Evolutionary conservation across 352 stramenopile species (phyloP).

Genomic region (Phytophthora syringae): DNA sequence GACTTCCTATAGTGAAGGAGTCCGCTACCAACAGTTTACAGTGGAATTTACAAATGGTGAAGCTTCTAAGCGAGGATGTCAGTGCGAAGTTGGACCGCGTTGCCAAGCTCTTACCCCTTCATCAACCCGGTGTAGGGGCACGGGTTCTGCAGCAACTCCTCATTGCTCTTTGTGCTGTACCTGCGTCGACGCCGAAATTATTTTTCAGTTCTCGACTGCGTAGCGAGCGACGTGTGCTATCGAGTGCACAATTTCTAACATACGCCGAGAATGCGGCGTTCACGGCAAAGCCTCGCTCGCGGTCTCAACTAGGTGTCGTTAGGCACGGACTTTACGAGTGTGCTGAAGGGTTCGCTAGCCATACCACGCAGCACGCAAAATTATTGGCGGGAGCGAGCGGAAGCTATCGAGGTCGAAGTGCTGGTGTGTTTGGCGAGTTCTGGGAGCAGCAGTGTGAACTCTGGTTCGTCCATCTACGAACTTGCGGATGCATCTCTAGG

Average conservation of each 20-base stretch:
- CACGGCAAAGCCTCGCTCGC: conserved; percentile 51
- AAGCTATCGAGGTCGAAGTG: conserved; percentile 37
- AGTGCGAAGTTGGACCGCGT: conserved; percentile 33
- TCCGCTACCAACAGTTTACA: conserved; percentile 4
- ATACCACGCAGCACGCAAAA: conserved; percentile 14
- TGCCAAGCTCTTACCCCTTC: conserved; percentile 26
- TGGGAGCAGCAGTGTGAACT: conserved; percentile 1
- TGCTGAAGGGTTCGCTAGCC: conserved; percentile 47
- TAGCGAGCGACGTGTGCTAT: conserved; percentile 27
- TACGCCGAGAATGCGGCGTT: conserved; percentile 49
- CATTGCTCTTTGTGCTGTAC: conserved; percentile 33
- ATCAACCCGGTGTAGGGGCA: conserved; percentile 31
- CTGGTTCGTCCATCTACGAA: conserved; percentile 22
- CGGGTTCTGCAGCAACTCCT: conserved; percentile 51
- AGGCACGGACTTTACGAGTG: conserved; percentile 57
- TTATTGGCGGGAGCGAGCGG: conserved; percentile 27
- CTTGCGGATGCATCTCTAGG: neutral
- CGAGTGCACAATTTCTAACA: conserved; percentile 57
- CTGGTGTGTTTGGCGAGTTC: conserved; percentile 34
- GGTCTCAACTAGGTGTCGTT: conserved; percentile 59
- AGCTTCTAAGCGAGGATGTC: conserved; percentile 19
- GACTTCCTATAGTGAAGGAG: conserved; percentile 6
- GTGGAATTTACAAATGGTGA: conserved; percentile 23
- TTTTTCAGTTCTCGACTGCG: conserved; percentile 53
- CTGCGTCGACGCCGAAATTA: conserved; percentile 35